These are phyloP conservation scores for Haplosporangium gracile DNA, from an alignment of 192 early-diverging fungal species.

Conservation along the genomic window DNA sequence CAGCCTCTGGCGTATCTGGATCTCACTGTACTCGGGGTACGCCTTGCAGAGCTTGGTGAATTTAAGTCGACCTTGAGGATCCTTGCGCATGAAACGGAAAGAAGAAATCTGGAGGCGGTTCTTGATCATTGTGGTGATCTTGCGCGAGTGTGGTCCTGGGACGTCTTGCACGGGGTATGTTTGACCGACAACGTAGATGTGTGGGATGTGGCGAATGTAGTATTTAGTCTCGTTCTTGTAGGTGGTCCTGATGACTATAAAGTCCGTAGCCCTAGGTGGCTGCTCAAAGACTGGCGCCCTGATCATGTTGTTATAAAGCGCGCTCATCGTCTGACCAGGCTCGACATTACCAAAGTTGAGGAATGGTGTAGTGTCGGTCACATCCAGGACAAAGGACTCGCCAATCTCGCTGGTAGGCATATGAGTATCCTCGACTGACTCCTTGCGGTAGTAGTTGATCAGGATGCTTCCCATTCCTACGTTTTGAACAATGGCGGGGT, in stretches of 20 bases:
- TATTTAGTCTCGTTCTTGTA: constrained; percentile 87
- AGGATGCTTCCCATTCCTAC: constrained; percentile 95
- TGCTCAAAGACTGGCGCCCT: constrained; percentile 94
- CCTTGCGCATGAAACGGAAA: constrained; percentile 88
- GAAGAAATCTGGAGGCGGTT: constrained; percentile 90
- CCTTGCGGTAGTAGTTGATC: constrained; percentile 97
- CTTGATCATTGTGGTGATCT: constrained; percentile 88
- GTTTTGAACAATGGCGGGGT: constrained; percentile 93
- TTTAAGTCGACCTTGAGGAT: constrained; percentile 76
- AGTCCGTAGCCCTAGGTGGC: constrained; percentile 78
- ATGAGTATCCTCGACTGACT: constrained; percentile 81
- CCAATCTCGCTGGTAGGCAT: constrained; percentile 86
- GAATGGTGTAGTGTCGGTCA: constrained; percentile 94
- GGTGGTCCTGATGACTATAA: constrained; percentile 84
- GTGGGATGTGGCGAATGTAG: constrained; percentile 86
- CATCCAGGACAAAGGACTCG: constrained; percentile 86
- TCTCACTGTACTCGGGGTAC: constrained; percentile 90
- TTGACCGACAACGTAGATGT: constrained; percentile 91
- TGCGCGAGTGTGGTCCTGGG: constrained; percentile 94
- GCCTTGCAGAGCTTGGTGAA: constrained; percentile 83
- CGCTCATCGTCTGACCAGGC: constrained; percentile 89
- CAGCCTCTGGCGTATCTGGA: constrained; percentile 89
- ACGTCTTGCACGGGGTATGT: constrained; percentile 95
- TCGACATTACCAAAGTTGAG: constrained; percentile 95
- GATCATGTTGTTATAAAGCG: constrained; percentile 94